Percentiles rank a stretch among this genome's conserved stretches.
Evolutionary conservation across 2,329 filamentous ascomycete genomes (phyloP).

Genomic region (Fulvia fulva): DNA sequence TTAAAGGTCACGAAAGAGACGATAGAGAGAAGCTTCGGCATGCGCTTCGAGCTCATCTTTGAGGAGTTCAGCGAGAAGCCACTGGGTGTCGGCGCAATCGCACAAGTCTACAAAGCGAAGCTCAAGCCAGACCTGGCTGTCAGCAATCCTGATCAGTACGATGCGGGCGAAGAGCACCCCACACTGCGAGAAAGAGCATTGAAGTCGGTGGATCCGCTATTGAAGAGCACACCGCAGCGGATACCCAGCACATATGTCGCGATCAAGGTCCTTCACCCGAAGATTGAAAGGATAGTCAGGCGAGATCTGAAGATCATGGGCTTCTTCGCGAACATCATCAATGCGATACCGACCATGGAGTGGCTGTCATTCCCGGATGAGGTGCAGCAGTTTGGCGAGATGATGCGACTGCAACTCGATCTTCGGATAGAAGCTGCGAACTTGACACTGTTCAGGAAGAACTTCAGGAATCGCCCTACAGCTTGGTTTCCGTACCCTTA

Average conservation of each 20-base stretch:
- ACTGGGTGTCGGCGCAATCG: constrained; percentile 90
- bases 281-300: constrained; percentile 84
- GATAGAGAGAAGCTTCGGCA: constrained; percentile 76
- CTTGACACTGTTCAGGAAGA: constrained; percentile 77
- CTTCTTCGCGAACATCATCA: constrained; percentile 81
- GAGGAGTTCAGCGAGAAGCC: constrained; percentile 90
- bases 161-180: constrained; percentile 50
- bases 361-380: constrained; percentile 97
- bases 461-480: constrained; percentile 84
- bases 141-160: constrained; percentile 46
- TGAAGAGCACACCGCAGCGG: constrained; percentile 80
- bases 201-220: constrained; percentile 76
- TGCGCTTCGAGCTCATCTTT: constrained; percentile 84
- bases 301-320: constrained; percentile 90
- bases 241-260: constrained; percentile 91
- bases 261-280: constrained; percentile 90
- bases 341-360: constrained; percentile 87
- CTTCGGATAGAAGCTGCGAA: constrained; percentile 93
- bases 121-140: constrained; percentile 73
- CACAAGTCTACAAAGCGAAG: constrained; percentile 95
- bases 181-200: constrained; percentile 66
- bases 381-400: constrained; percentile 88
- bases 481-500: constrained; percentile 98
- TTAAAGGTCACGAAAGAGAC: constrained; percentile 73
- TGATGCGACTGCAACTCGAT: constrained; percentile 98